Evolutionary conservation across 1,139 yeast genomes (phyloP), one percentile per base, ranked within the genome.

Genomic region (Yarrowia galli): DNA sequence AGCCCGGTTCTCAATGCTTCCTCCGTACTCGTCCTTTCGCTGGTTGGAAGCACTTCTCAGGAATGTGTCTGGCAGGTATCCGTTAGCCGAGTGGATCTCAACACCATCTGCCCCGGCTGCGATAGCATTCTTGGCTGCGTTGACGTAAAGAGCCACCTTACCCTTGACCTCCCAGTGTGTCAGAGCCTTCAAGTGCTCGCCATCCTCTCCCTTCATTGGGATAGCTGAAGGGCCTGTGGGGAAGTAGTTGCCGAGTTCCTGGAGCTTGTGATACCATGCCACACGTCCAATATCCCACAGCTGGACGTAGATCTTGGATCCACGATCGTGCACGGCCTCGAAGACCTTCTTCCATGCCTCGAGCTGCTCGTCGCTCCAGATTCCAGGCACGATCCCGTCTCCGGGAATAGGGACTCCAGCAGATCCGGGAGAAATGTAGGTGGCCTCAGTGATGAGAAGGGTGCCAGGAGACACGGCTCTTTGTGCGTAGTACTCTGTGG

Each of bases 61-160:
- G 75, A 89, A 88, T 74, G 85, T 87, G 77, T 88, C 88, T 58
- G 87, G 73, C 67, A 89, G 79, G 76, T 87, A 89, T 16, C 92
- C 92, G 76, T 89, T 87, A n/a, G 92, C 93, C 60, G 79, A 80
- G 73, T 89, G 93, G 68, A 89, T 75, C 76, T 89, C 91, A 51
- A 89, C 83, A 71, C 87, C 87, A 75, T 89, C 93, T 70, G 87
- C 87, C 16, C 92, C 92, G 3, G 89, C 89, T 5, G 75, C 79
- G 53, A 85, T 71, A 1, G 87, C 84, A 65, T 79, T 79, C 71
- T 78, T 77, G 28, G 87, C 87, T 5, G 87, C 86, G 4, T 72
- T 70, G 0, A 78, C 80, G 70, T 75, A 84, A 45, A 77, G 75
- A 68, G 78, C 70, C 35, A 82, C 76, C 66, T 79, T 74, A 51